Evolutionary conservation across 2,329 filamentous ascomycete species (phyloP).

Genomic region (Epichloe scottii): DNA sequence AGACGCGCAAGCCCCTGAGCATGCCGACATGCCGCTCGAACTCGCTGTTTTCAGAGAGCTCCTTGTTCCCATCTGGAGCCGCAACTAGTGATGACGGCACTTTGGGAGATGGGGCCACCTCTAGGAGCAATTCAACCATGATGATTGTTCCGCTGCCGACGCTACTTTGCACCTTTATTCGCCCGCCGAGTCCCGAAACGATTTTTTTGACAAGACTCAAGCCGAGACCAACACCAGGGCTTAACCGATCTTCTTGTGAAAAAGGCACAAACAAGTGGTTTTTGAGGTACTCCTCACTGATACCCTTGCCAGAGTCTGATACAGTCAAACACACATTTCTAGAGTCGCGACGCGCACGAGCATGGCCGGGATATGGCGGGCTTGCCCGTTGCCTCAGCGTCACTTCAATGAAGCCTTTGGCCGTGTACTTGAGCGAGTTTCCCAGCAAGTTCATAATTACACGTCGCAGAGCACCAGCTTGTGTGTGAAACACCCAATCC

Average conservation of each 20-base stretch:
- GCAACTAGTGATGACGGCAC: not conserved
- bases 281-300: slow-evolving; percentile 47
- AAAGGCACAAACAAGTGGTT: slow-evolving; percentile 52
- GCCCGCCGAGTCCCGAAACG: slow-evolving; percentile 43
- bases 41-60: not conserved
- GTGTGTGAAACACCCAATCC: slow-evolving; percentile 45
- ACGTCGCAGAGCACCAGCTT: slow-evolving; percentile 37
- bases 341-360: slow-evolving; percentile 2
- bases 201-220: slow-evolving; percentile 52
- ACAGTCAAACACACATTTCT: slow-evolving; percentile 31
- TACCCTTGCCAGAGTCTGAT: slow-evolving; percentile 53
- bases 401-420: slow-evolving; percentile 15
- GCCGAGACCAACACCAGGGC: slow-evolving; percentile 50
- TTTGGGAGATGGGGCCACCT: not conserved
- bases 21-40: slow-evolving; percentile 17
- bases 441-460: slow-evolving; percentile 52
- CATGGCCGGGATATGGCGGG: not conserved
- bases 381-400: slow-evolving; percentile 15
- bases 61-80: not conserved
- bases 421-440: slow-evolving; percentile 51
- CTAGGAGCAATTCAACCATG: slow-evolving; percentile 20
- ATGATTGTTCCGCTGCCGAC: slow-evolving; percentile 25
- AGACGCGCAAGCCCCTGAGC: slow-evolving; percentile 19
- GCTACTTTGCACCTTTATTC: slow-evolving; percentile 41
- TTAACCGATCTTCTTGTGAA: slow-evolving; percentile 47